Conservation (phyloP, 140 eudicot species). For the Anethum foeniculum region DNA sequence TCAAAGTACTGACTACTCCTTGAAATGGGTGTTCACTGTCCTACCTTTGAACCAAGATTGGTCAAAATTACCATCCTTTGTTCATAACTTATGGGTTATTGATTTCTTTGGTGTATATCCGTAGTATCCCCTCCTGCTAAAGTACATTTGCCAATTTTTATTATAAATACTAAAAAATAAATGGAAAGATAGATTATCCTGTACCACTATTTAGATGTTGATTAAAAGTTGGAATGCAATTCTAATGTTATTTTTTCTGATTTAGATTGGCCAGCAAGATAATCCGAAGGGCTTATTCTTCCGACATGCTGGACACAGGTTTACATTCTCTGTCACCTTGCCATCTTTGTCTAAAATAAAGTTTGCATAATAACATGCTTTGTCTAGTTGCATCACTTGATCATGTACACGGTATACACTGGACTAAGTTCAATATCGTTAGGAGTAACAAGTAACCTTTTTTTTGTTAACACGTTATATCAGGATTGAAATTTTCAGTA, state of each 20-base stretch:
- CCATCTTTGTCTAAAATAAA: background rate
- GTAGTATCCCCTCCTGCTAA: background rate
- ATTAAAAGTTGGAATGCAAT: background rate
- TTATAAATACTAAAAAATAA: background rate
- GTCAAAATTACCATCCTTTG: background rate
- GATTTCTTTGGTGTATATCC: background rate
- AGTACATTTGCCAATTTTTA: background rate
- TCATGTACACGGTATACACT: too few relatives aligned
- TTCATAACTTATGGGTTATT: background rate
- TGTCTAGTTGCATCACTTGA: too few relatives aligned
- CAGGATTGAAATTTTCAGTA: background rate
- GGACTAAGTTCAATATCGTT: background rate
- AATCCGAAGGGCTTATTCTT: constrained; percentile 62
- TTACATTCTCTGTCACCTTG: constrained; percentile 1
- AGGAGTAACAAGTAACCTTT: background rate
- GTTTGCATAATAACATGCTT: too few relatives aligned
- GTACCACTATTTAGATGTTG: background rate
- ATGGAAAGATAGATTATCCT: background rate
- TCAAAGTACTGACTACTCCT: background rate
- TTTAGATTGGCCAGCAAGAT: constrained; percentile 38
- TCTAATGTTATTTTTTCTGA: background rate
- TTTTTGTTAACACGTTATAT: background rate
- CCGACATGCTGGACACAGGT: constrained; percentile 88
- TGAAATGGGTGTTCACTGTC: background rate
- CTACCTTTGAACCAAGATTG: background rate